These are phyloP conservation scores for Penicillium daleae DNA, from an alignment of 495 filamentous ascomycete genomes.

Conservation along the genomic window DNA sequence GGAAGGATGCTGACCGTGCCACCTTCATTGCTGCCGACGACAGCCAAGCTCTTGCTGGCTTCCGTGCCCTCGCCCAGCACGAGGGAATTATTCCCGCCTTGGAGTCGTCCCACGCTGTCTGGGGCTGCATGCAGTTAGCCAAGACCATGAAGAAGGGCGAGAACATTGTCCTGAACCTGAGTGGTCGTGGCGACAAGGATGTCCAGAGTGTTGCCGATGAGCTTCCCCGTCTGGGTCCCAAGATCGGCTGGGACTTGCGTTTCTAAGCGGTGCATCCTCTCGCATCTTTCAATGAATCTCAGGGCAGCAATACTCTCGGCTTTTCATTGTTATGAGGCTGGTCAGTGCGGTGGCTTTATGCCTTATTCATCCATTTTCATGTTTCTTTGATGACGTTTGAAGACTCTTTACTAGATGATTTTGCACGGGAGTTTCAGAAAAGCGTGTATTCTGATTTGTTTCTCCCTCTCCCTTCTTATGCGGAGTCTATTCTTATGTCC, in stretches of 20 bases:
- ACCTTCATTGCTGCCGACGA: constrained; percentile 92
- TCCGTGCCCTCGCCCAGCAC: constrained; percentile 77
- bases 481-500: neutral
- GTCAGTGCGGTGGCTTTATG: neutral
- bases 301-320: neutral
- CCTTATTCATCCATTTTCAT: neutral
- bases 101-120: constrained; percentile 92
- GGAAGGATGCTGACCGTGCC: constrained; percentile 89
- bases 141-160: constrained; percentile 88
- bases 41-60: constrained; percentile 87
- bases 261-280: constrained; percentile 43
- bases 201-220: constrained; percentile 98
- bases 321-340: neutral
- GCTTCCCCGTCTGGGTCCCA: constrained; percentile 82
- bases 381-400: neutral
- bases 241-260: constrained; percentile 95
- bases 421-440: neutral
- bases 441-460: constrained; percentile 1
- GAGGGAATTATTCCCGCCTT: constrained; percentile 98
- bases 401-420: neutral
- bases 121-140: constrained; percentile 83
- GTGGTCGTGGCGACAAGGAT: constrained; percentile 95
- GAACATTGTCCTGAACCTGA: constrained; percentile 93
- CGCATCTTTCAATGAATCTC: neutral
- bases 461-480: neutral